Evolutionary conservation across 164 flowering plant species (phyloP).

Genomic region (Vitis riparia): DNA sequence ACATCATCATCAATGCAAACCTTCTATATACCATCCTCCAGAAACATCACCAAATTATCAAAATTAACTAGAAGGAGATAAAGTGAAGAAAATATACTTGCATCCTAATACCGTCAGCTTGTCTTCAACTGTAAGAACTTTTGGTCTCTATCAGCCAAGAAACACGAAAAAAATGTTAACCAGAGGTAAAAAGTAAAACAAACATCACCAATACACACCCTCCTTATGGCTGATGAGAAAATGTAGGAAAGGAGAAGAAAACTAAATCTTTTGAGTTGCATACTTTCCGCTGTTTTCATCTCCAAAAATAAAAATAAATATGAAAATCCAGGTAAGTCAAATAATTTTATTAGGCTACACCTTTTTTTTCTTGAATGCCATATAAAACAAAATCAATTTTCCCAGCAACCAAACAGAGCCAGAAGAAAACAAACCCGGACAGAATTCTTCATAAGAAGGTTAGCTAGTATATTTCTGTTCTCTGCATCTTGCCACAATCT

Average conservation of each 20-base stretch:
- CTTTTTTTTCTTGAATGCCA: no score
- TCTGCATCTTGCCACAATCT: constrained; percentile 99
- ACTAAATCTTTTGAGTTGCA: no score
- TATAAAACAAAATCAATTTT: neutral
- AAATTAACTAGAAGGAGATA: constrained; percentile 4
- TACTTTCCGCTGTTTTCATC: no score
- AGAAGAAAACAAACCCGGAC: constrained; percentile 43
- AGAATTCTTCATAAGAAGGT: constrained; percentile 56
- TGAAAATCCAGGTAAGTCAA: neutral
- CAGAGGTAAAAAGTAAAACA: neutral
- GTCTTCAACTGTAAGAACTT: constrained; percentile 83
- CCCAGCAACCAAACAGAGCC: neutral
- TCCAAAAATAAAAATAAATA: neutral
- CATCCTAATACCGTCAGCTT: constrained; percentile 82
- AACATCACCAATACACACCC: neutral
- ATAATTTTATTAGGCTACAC: neutral
- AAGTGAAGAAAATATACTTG: constrained; percentile 50
- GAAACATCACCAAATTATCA: neutral
- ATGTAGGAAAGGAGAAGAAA: neutral
- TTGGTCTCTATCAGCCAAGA: constrained; percentile 59
- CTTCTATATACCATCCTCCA: neutral
- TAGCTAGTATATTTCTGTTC: constrained; percentile 57
- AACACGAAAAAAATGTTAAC: constrained; percentile 1
- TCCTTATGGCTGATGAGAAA: neutral
- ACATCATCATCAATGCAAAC: neutral